A percentile compares a stretch with the other conserved stretches of the same genome.
phyloP scores from a whole-genome alignment of 2,329 filamentous ascomycete species.

The Leptosphaerulina australis region DNA sequence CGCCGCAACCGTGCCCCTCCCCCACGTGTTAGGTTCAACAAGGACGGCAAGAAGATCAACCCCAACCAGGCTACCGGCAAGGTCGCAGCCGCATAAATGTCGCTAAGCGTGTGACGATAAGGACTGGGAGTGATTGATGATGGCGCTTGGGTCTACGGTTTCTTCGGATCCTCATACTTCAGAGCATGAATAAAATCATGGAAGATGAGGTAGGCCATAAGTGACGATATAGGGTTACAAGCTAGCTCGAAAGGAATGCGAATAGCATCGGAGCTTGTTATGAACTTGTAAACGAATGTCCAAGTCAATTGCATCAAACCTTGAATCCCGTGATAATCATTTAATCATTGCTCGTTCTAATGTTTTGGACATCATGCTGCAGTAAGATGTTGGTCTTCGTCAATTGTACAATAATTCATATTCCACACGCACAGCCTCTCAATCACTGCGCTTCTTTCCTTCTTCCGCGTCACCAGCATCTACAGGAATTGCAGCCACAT shows the following conservation, averaged over 20 bases:
- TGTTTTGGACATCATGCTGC: no score
- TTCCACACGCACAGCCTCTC: slow-evolving; percentile 23
- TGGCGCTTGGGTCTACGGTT: slow-evolving; percentile 46
- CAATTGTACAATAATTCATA: neutral
- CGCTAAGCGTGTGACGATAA: slow-evolving; percentile 5
- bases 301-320: slow-evolving; percentile 40
- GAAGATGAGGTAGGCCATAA: slow-evolving; percentile 35
- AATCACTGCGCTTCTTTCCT: slow-evolving; percentile 53
- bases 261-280: slow-evolving; percentile 42
- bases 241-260: slow-evolving; percentile 36
- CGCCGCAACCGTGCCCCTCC: slow-evolving; percentile 99
- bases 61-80: slow-evolving; percentile 82
- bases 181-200: slow-evolving; percentile 45
- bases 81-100: slow-evolving; percentile 47
- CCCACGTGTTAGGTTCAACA: slow-evolving; percentile 98
- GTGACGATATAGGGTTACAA: slow-evolving; percentile 44
- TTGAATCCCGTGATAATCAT: neutral
- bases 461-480: slow-evolving; percentile 31
- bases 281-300: slow-evolving; percentile 46
- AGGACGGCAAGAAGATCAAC: slow-evolving; percentile 99
- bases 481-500: slow-evolving; percentile 30
- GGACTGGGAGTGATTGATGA: slow-evolving; percentile 35
- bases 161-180: slow-evolving; percentile 45
- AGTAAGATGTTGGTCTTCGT: neutral
- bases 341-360: neutral